Evolutionary conservation across 169 alveolate species (phyloP).

Genomic region (Cyclospora cayetanensis): DNA sequence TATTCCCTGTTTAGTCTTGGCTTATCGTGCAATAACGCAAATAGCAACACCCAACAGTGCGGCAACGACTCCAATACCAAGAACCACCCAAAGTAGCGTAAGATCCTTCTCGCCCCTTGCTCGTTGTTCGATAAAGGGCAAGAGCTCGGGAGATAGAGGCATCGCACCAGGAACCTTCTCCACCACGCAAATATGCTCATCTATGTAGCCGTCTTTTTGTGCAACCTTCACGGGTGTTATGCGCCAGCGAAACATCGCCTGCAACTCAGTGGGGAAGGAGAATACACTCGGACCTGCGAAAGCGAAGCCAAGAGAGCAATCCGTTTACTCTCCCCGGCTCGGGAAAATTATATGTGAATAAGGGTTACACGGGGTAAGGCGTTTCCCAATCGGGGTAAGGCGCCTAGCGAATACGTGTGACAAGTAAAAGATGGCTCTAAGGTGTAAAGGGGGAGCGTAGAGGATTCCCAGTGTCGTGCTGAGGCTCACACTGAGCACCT

Average conservation of each 20-base stretch:
- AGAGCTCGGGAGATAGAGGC: background rate
- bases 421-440: no score
- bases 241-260: background rate
- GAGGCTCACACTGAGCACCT: background rate
- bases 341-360: no score
- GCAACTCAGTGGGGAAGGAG: background rate
- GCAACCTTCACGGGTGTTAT: conserved; percentile 3
- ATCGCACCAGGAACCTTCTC: background rate
- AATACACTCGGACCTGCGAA: background rate
- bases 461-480: no score
- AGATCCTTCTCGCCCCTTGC: background rate
- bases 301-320: background rate
- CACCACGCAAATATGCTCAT: conserved; percentile 4
- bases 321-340: no score
- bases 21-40: background rate
- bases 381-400: no score
- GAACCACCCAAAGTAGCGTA: background rate
- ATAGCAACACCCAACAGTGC: background rate
- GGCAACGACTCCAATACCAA: background rate
- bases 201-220: background rate
- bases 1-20: no score
- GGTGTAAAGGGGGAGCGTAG: no score
- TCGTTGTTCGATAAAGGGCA: no score
- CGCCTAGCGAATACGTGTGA: no score
- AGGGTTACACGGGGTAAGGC: no score